These are phyloP conservation scores for Ilex asprella DNA, from an alignment of 257 asterid species.

Conservation along the genomic window DNA sequence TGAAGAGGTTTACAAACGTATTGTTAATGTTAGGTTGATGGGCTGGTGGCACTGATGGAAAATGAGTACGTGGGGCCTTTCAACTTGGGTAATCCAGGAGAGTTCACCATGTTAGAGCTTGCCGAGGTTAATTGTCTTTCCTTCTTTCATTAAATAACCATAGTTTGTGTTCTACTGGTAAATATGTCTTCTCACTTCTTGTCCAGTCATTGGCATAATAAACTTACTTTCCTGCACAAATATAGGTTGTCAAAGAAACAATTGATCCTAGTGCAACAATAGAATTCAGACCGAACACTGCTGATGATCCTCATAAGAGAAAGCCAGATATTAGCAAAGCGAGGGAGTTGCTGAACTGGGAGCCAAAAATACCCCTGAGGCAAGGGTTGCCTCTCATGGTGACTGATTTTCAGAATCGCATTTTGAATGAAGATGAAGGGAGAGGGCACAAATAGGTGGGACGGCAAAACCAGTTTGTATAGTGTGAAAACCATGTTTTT, in stretches of 20 bases:
- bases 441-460: slow-evolving; percentile 43
- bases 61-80: slow-evolving; percentile 49
- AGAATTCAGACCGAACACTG: slow-evolving; percentile 83
- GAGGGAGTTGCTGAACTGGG: slow-evolving; percentile 90
- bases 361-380: slow-evolving; percentile 71
- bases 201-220: too few relatives aligned
- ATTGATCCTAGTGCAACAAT: slow-evolving; percentile 83
- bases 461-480: slow-evolving; percentile 15
- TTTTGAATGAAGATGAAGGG: slow-evolving; percentile 96
- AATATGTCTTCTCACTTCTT: too few relatives aligned
- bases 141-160: not conserved
- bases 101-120: slow-evolving; percentile 51
- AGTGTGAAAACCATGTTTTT: slow-evolving; percentile 12
- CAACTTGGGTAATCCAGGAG: slow-evolving; percentile 54
- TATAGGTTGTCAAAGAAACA: slow-evolving; percentile 88
- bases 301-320: slow-evolving; percentile 97
- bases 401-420: slow-evolving; percentile 79
- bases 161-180: too few relatives aligned
- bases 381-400: slow-evolving; percentile 95
- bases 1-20: not conserved
- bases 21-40: slow-evolving; percentile 33
- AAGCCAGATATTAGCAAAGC: slow-evolving; percentile 95
- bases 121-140: slow-evolving; percentile 30
- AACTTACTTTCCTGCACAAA: slow-evolving; percentile 9
- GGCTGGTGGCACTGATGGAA: slow-evolving; percentile 46